These are phyloP conservation scores for Penicillium sp. DNA, from an alignment of 2,329 filamentous ascomycete species.

Conservation along the genomic window DNA sequence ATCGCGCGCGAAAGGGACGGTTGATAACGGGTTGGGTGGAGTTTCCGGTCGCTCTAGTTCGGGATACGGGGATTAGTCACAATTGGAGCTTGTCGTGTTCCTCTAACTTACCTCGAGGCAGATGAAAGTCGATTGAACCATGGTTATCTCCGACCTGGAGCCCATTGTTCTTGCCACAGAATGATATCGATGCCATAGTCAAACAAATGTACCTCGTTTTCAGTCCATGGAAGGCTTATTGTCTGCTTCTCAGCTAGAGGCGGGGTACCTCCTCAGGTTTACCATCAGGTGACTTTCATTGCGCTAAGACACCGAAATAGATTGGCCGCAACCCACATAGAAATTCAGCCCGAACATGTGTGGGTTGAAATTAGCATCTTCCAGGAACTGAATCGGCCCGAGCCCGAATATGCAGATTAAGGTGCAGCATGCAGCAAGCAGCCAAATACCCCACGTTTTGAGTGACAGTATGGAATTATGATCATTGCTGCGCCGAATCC, in stretches of 20 bases:
- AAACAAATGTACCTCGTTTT: neutral
- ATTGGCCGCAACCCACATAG: neutral
- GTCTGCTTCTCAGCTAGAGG: neutral
- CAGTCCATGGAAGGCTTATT: no score
- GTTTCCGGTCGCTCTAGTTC: slow-evolving; percentile 10
- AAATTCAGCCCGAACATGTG: neutral
- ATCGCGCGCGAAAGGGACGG: slow-evolving; percentile 11
- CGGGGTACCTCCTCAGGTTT: neutral
- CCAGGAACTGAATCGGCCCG: neutral
- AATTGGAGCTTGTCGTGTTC: neutral
- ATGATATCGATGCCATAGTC: slow-evolving; percentile 4
- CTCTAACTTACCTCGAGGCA: slow-evolving; percentile 1
- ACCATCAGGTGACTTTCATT: neutral
- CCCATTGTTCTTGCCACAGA: neutral
- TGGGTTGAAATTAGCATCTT: neutral
- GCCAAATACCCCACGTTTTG: neutral
- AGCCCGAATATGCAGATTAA: neutral
- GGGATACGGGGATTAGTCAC: no score
- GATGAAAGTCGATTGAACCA: slow-evolving; percentile 4
- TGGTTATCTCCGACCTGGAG: neutral
- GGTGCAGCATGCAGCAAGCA: neutral
- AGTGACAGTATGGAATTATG: no score
- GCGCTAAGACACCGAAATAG: neutral
- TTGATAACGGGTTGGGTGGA: slow-evolving; percentile 14
- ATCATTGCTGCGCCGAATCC: no score